Percentiles rank a stretch among this genome's conserved stretches.
phyloP scores from a whole-genome alignment of 345 rosid species.

The Salix caprea region DNA sequence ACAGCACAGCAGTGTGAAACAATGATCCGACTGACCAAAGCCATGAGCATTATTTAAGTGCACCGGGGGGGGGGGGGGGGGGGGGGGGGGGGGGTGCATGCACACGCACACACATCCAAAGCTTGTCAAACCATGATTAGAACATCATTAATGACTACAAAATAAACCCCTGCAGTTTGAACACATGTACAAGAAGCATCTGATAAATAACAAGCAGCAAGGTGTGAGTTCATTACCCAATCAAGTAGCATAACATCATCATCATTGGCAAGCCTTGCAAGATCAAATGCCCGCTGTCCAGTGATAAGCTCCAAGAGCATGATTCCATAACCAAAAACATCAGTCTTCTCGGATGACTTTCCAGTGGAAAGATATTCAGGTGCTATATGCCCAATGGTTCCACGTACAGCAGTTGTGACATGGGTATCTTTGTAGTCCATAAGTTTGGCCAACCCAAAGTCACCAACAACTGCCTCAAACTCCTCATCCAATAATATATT shows the following conservation, averaged over 20 bases:
- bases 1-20: not conserved
- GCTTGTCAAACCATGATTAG: not conserved
- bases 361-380: constrained; percentile 32
- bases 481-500: constrained; percentile 31
- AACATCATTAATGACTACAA: not conserved
- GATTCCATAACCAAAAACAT: constrained; percentile 31
- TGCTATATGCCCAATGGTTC: constrained; percentile 31
- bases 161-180: not conserved
- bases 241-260: constrained; percentile 31
- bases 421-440: constrained; percentile 34
- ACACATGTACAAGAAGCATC: not conserved
- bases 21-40: not conserved
- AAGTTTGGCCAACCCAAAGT: constrained; percentile 28
- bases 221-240: constrained; percentile 18
- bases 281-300: constrained; percentile 31
- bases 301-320: constrained; percentile 33
- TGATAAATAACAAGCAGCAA: not conserved
- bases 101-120: not conserved
- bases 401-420: constrained; percentile 35
- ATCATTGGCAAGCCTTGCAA: constrained; percentile 32
- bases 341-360: constrained; percentile 31
- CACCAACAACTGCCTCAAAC: constrained; percentile 34
- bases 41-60: not conserved
- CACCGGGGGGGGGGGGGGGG: no score
- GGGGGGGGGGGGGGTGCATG: no score